Base-by-base conservation (phyloP, 768 basidiomycete genomes). In the Kondoa malvinella region DNA sequence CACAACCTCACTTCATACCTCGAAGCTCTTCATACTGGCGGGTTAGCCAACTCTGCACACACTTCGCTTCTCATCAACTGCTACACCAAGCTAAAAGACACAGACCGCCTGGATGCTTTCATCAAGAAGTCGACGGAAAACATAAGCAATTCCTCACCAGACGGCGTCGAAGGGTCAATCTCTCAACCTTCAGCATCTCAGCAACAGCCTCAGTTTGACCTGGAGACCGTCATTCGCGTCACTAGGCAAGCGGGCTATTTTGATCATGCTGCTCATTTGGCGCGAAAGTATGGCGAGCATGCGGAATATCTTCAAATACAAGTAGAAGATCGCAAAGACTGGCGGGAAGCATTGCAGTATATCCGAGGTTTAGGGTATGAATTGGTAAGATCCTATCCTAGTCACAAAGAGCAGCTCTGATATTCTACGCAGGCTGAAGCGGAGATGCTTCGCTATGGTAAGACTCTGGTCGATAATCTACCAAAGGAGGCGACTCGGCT, bases 221-320 rank as follows among this genome's bases (percentile, higher is more conserved):
- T 99, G 57, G 91, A 94, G 70, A 99, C 95, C 0, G 95, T 92
- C 0, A 96, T 99, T 65, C 84, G 91, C 1, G 94, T 97, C 31
- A 96, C 92, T 74, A 83, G 95, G 30, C 94, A 97, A 77, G 94
- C 92, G 1, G 90, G 91, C 0, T 97, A 94, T 76, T 95, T 89
- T 73, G 87, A 92, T 67, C 94, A 97, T 75, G 94, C 94, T 0
- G 84, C 85, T 0, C 97, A 92, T 75, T 82, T 99, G 17, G 94
- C 95, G 25, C 85, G 85, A 78, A 89, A 89, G 75, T 97, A 91
- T 77, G 85, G 86, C 32, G 79, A 88, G 26, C 91, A 96, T 72
- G 90, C 92, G 73, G 94, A 96, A 72, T 96, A 91, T 77, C 77
- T 99, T 56, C 81, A 89, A 68, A 92, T 97, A 61, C 87, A 92